Percentiles rank a stretch among this genome's conserved stretches.
Evolutionary conservation across 2,329 filamentous ascomycete genomes (phyloP).

Genomic region (Xylariaceae sp.): DNA sequence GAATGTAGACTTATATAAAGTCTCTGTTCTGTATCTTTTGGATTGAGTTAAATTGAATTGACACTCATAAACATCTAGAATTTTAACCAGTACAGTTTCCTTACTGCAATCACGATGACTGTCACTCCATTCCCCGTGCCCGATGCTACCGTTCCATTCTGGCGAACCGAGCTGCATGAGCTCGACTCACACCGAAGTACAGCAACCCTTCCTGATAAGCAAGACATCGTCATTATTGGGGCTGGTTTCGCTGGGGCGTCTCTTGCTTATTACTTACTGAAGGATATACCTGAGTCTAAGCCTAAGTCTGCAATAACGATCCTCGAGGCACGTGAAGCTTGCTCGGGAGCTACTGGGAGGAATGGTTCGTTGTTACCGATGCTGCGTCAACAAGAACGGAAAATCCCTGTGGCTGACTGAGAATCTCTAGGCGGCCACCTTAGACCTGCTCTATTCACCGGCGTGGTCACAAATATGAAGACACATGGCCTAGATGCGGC

Average conservation of each 20-base stretch:
- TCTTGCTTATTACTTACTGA: conserved; percentile 42
- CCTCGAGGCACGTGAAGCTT: conserved; percentile 28
- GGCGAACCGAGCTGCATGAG: conserved; percentile 50
- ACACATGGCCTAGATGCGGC: conserved; percentile 23
- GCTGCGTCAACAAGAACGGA: not conserved
- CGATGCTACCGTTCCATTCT: conserved; percentile 44
- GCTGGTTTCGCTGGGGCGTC: conserved; percentile 51
- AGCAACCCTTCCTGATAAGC: conserved; percentile 41
- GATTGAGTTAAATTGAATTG: too few relatives aligned
- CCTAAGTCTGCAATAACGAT: conserved; percentile 22
- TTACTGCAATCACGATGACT: conserved; percentile 1
- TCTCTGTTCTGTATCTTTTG: too few relatives aligned
- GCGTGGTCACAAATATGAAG: conserved; percentile 20
- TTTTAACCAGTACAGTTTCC: too few relatives aligned
- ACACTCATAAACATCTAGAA: not conserved
- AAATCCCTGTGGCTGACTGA: not conserved
- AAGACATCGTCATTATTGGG: conserved; percentile 48
- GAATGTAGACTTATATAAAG: too few relatives aligned
- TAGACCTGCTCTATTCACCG: conserved; percentile 21
- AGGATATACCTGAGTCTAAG: conserved; percentile 27
- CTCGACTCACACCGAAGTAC: conserved; percentile 50
- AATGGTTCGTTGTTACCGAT: conserved; percentile 18
- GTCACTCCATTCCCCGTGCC: conserved; percentile 21
- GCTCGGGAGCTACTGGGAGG: conserved; percentile 27
- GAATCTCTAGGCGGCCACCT: conserved; percentile 23